Evolutionary conservation across 345 rosid species (phyloP), one percentile per base, ranked within the genome.

Genomic region (Clarkia xantiana): DNA sequence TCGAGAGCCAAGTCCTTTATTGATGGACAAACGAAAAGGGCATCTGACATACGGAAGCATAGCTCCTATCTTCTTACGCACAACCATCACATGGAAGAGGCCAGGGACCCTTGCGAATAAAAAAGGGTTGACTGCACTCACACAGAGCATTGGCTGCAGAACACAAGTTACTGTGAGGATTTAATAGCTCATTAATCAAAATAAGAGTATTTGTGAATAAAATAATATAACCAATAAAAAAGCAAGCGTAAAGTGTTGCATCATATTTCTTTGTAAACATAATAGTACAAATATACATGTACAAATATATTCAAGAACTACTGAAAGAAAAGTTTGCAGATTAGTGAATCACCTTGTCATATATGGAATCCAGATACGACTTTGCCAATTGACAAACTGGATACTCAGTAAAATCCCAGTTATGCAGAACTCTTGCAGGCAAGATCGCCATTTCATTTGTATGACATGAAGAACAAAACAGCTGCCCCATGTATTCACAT

Each of bases 61-160:
- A 45, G 59, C 59, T 64, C 86, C 82, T 54, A 91, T 78, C 68
- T 65, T 80, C 69, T 76, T 87, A 74, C 87, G 70, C 52, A 77
- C 57, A 61, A 64, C 66, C 84, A 71, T 80, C 34, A 87, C 73
- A 50, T 84, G 95, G 49, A 75, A 77, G 54, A 91, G 75, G 15
- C 90, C 84, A 55, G 96, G 96, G 56, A 91, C 86, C 76, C 70
- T 91, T 4, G 96, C 67, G 63, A 82, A 87, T 51, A 87, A 72
- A 61, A 82, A 71, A 54, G 99, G 96, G 67, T 86, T 91, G 42
- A 91, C 96, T 1, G 96, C 99, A 69, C 96, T 84, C 19, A 84
- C 90, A 64, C 94, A 84, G 48, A 87, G 96, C 96, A 87, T 75
- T 50, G 94, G 91, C 94, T 87, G 90, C 79, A 75, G 16, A 65